These are phyloP conservation scores for Fomitiporia mediterranea DNA, from an alignment of 1,284 basidiomycete genomes.

Conservation along the genomic window DNA sequence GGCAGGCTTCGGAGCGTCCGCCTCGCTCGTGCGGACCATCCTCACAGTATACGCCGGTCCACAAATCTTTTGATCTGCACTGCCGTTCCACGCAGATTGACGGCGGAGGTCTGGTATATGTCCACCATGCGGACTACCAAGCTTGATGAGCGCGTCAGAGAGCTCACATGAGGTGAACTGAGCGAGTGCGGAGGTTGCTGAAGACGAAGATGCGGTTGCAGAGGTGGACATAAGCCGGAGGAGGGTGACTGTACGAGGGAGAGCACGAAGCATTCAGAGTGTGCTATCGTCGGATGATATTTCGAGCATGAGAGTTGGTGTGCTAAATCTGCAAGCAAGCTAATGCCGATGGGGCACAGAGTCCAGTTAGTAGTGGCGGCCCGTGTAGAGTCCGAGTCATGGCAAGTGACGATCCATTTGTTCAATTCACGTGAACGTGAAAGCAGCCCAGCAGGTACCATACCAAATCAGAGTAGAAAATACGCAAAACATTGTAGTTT, in stretches of 20 bases:
- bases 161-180: constrained; percentile 75
- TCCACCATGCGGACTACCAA: constrained; percentile 73
- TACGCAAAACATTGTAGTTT: too few relatives aligned
- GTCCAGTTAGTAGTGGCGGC: too few relatives aligned
- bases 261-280: constrained; percentile 6
- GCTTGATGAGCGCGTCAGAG: constrained; percentile 88
- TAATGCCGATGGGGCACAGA: too few relatives aligned
- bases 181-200: constrained; percentile 29
- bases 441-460: too few relatives aligned
- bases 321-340: background rate
- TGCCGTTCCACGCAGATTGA: constrained; percentile 80
- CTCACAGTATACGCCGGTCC: constrained; percentile 90
- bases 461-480: too few relatives aligned
- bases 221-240: constrained; percentile 12
- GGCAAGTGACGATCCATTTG: too few relatives aligned
- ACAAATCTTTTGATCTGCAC: constrained; percentile 37
- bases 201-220: constrained; percentile 15
- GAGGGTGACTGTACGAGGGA: constrained; percentile 4
- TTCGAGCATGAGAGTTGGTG: background rate
- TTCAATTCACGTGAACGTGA: too few relatives aligned
- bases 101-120: constrained; percentile 75
- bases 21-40: constrained; percentile 70
- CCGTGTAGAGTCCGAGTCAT: too few relatives aligned
- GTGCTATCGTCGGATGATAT: too few relatives aligned
- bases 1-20: constrained; percentile 58